Evolutionary conservation across 164 flowering plant species (phyloP).

Genomic region (Vitis rotundifolia): DNA sequence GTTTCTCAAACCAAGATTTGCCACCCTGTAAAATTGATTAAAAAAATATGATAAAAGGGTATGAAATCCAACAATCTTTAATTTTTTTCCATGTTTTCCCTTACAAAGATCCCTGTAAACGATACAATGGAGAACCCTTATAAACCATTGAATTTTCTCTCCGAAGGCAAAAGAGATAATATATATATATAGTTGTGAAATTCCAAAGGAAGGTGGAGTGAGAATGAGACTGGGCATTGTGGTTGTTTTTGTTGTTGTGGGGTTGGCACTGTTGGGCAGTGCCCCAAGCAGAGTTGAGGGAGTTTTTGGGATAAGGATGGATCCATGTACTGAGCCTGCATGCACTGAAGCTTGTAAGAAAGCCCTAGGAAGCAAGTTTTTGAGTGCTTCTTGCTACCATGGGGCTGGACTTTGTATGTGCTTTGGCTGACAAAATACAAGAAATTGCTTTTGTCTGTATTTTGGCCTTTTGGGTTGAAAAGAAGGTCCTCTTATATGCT

Average conservation of each 20-base stretch:
- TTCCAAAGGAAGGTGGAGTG: not conserved
- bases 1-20: no score
- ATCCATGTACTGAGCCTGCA: not conserved
- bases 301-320: not conserved
- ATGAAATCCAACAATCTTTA: no score
- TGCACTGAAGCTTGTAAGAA: not conserved
- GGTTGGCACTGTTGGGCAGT: not conserved
- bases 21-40: no score
- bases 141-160: not conserved
- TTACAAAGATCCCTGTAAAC: no score
- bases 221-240: not conserved
- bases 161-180: not conserved
- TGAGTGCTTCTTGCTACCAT: not conserved
- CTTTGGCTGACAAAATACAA: conserved; percentile 2
- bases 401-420: not conserved
- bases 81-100: no score
- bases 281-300: not conserved
- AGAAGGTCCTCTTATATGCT: no score
- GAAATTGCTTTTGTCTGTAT: no score
- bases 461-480: no score
- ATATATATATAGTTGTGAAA: not conserved
- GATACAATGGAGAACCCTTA: not conserved
- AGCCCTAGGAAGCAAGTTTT: not conserved
- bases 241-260: not conserved
- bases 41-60: no score